These are phyloP conservation scores for Penicillium paradoxum DNA, from an alignment of 495 filamentous ascomycete genomes.

Conservation along the genomic window DNA sequence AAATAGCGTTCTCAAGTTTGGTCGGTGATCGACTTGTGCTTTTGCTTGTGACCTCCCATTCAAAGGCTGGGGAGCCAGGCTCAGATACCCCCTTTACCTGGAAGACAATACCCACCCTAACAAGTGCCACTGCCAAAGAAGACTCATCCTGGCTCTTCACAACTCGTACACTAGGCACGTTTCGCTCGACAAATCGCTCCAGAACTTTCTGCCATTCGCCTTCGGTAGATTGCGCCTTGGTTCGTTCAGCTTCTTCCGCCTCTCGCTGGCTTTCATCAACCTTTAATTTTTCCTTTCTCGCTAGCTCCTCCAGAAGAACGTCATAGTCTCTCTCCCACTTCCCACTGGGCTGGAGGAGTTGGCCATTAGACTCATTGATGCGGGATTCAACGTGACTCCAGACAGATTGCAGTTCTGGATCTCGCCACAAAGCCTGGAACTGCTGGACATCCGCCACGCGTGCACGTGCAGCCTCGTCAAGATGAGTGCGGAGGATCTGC, in stretches of 20 bases:
- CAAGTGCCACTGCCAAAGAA: constrained; percentile 27
- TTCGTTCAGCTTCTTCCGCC: constrained; percentile 27
- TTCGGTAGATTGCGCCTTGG: constrained; percentile 25
- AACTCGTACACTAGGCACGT: constrained; percentile 29
- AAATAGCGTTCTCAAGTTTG: constrained; percentile 32
- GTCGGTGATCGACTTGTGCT: constrained; percentile 15
- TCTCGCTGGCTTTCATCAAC: constrained; percentile 22
- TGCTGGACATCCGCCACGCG: constrained; percentile 27
- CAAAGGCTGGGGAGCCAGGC: constrained; percentile 15
- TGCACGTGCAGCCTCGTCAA: constrained; percentile 23
- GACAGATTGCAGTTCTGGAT: constrained; percentile 32
- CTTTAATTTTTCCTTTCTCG: constrained; percentile 23
- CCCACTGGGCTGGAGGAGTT: constrained; percentile 33
- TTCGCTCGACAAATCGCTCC: constrained; percentile 26
- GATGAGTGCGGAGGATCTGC: constrained; percentile 18
- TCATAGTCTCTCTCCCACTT: constrained; percentile 43
- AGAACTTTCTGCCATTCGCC: constrained; percentile 32
- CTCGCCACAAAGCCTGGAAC: constrained; percentile 35
- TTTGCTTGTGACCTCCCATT: constrained; percentile 34
- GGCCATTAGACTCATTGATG: constrained; percentile 34
- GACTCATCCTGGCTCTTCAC: constrained; percentile 20
- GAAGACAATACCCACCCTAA: constrained; percentile 35
- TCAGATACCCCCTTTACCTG: constrained; percentile 20
- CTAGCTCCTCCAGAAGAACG: constrained; percentile 29
- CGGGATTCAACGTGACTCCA: constrained; percentile 34